These are phyloP conservation scores for Musa acuminata DNA, from an alignment of 176 grass and related monocot genomes.

Conservation along the genomic window DNA sequence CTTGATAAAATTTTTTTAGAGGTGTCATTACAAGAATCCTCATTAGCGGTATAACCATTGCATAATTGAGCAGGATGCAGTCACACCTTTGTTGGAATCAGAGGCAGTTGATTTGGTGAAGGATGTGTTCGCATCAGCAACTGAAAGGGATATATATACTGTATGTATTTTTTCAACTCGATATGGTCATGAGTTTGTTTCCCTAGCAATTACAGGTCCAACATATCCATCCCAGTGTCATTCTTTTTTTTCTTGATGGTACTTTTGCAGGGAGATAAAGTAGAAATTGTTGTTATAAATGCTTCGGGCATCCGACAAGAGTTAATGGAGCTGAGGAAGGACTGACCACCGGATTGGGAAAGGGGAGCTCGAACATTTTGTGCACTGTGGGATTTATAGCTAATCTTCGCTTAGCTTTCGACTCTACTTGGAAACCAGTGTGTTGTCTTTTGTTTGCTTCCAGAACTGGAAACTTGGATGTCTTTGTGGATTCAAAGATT, in stretches of 20 bases:
- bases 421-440: too few species aligned
- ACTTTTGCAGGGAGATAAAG: conserved; percentile 66
- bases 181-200: neutral
- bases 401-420: too few species aligned
- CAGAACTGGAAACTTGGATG: too few species aligned
- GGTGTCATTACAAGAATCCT: neutral
- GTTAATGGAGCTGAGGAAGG: conserved; percentile 92
- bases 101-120: conserved; percentile 93
- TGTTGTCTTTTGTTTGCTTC: too few species aligned
- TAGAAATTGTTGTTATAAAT: conserved; percentile 93
- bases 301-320: conserved; percentile 57
- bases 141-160: conserved; percentile 97
- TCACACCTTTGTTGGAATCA: conserved; percentile 72
- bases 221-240: too few species aligned
- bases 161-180: conserved; percentile 33
- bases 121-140: conserved; percentile 96
- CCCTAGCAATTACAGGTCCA: neutral
- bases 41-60: neutral
- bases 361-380: too few species aligned
- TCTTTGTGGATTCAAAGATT: too few species aligned
- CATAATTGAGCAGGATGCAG: conserved; percentile 62
- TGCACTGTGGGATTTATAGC: too few species aligned
- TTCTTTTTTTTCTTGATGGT: neutral
- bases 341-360: conserved; percentile 5
- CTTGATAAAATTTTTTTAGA: neutral